These are phyloP conservation scores for Fusarium lateritium DNA, from an alignment of 2,329 filamentous ascomycete species.

Conservation along the genomic window DNA sequence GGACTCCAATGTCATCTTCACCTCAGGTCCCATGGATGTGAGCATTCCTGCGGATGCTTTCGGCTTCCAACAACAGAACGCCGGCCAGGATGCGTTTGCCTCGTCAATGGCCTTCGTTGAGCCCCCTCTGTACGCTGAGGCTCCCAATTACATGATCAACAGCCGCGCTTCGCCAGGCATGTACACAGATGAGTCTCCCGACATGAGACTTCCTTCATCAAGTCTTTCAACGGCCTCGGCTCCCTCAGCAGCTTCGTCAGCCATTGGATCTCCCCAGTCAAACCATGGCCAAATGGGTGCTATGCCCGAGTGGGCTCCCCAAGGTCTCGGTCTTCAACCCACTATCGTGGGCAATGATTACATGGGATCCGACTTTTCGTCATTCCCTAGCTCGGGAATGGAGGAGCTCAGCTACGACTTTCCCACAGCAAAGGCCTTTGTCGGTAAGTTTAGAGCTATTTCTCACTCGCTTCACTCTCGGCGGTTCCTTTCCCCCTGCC, in stretches of 20 bases:
- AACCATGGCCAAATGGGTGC: constrained; percentile 70
- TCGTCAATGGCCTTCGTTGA: constrained; percentile 60
- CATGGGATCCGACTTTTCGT: constrained; percentile 69
- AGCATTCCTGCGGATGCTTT: constrained; percentile 64
- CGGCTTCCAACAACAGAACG: constrained; percentile 55
- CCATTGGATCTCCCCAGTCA: constrained; percentile 77
- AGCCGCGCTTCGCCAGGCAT: constrained; percentile 64
- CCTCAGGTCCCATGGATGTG: constrained; percentile 63
- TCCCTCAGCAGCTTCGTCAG: constrained; percentile 76
- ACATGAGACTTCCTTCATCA: constrained; percentile 67
- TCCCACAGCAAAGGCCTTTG: constrained; percentile 65
- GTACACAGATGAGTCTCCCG: constrained; percentile 64
- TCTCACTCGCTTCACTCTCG: constrained; percentile 39
- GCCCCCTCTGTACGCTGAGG: constrained; percentile 64
- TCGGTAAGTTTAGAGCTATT: constrained; percentile 65
- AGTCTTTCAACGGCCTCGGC: constrained; percentile 74
- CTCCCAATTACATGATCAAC: constrained; percentile 60
- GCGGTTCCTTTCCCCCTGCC: constrained; percentile 34
- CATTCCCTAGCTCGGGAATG: constrained; percentile 63
- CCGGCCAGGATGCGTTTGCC: constrained; percentile 53
- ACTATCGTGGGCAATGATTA: constrained; percentile 73
- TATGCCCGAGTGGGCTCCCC: constrained; percentile 71
- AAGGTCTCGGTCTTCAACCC: constrained; percentile 72
- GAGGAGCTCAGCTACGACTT: constrained; percentile 69
- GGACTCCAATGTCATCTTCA: constrained; percentile 58